Evolutionary conservation across 2,329 filamentous ascomycete genomes (phyloP).

Genomic region (Colletotrichum limetticola): DNA sequence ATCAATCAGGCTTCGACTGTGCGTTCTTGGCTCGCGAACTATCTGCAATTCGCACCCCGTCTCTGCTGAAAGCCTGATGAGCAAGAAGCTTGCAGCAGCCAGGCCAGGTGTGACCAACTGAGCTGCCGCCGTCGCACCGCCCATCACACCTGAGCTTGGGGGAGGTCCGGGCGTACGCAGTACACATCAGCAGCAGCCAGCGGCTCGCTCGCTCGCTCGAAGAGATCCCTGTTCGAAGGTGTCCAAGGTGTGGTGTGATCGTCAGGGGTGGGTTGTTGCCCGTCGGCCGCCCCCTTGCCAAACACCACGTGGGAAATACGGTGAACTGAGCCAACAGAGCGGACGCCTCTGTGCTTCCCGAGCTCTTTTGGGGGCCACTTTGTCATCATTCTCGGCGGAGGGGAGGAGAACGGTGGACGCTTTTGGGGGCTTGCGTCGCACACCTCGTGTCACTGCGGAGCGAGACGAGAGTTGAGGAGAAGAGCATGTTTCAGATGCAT

Average conservation of each 20-base stretch:
- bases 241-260: conserved; percentile 21
- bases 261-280: conserved; percentile 27
- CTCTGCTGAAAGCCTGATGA: not conserved
- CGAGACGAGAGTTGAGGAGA: not conserved
- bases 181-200: too few relatives aligned
- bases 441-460: conserved; percentile 30
- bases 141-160: not conserved
- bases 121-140: not conserved
- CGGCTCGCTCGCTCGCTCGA: conserved; percentile 6
- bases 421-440: conserved; percentile 21
- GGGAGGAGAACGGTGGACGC: not conserved
- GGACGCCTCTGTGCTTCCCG: not conserved
- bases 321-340: conserved; percentile 14
- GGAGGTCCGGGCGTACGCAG: not conserved
- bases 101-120: not conserved
- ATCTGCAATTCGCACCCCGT: not conserved
- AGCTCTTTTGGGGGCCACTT: not conserved
- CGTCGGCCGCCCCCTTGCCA: conserved; percentile 24
- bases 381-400: not conserved
- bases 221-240: not conserved
- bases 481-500: conserved; percentile 33
- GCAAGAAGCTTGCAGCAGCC: not conserved
- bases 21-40: not conserved
- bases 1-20: not conserved
- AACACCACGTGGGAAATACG: conserved; percentile 30